Conservation (phyloP, 2,329 filamentous ascomycete species). For the Microcyclospora tardicrescens region DNA sequence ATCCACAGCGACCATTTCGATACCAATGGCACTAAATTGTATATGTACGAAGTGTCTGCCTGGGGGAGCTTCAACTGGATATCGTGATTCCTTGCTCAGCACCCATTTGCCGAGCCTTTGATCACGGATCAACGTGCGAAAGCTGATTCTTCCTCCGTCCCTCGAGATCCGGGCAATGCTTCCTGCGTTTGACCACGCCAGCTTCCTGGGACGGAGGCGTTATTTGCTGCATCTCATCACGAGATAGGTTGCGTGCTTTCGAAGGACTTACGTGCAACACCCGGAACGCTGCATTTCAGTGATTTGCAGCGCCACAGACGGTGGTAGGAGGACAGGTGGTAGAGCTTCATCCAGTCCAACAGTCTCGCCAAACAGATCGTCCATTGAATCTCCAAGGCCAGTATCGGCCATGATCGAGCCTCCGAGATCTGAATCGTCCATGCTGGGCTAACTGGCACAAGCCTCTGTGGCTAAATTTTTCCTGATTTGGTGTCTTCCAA, state of each 20-base stretch:
- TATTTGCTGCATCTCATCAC: not conserved
- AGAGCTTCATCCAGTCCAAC: constrained; percentile 42
- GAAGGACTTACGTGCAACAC: constrained; percentile 63
- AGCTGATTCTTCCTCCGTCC: constrained; percentile 56
- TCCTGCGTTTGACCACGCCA: constrained; percentile 80
- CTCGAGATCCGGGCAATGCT: constrained; percentile 69
- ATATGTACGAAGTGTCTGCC: constrained; percentile 63
- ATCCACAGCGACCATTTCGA: constrained; percentile 76
- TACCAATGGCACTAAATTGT: constrained; percentile 63
- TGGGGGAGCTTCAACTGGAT: constrained; percentile 49
- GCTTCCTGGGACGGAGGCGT: constrained; percentile 40
- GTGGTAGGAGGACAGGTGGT: constrained; percentile 38
- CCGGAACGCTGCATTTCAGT: constrained; percentile 65
- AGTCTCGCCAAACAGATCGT: constrained; percentile 64
- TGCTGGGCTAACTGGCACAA: constrained; percentile 7
- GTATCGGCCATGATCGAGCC: constrained; percentile 14
- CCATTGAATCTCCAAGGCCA: constrained; percentile 47
- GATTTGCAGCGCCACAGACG: constrained; percentile 55
- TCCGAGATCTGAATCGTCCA: constrained; percentile 10
- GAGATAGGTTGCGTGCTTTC: not conserved
- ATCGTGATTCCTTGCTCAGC: constrained; percentile 56
- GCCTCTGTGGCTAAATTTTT: no score
- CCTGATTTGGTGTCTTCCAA: no score
- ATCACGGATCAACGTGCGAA: constrained; percentile 59
- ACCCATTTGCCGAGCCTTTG: constrained; percentile 60